These are phyloP conservation scores for Metschnikowia noctiluminum DNA, from an alignment of 805 yeast genomes.

Conservation along the genomic window DNA sequence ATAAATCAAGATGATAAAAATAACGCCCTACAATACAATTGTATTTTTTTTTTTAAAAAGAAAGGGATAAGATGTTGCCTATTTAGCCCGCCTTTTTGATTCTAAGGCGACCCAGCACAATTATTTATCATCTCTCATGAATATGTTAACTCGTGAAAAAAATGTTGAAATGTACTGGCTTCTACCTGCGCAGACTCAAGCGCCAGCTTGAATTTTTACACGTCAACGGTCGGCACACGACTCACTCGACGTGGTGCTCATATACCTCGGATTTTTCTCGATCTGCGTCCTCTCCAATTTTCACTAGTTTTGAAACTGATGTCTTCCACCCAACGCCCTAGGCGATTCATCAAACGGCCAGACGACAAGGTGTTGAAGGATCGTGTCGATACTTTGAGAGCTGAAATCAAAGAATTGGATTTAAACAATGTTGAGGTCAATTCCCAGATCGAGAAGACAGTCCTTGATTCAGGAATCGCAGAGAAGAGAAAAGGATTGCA, in stretches of 20 bases:
- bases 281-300: neutral
- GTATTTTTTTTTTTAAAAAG: too few relatives aligned
- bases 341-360: slow-evolving; percentile 69
- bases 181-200: too few relatives aligned
- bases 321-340: slow-evolving; percentile 26
- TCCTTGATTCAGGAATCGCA: slow-evolving; percentile 29
- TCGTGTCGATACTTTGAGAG: slow-evolving; percentile 50
- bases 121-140: too few relatives aligned
- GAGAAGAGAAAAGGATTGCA: slow-evolving; percentile 35
- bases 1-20: too few relatives aligned
- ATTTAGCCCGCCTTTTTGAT: too few relatives aligned
- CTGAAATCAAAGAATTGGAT: slow-evolving; percentile 63
- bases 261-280: neutral
- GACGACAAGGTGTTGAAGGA: slow-evolving; percentile 64
- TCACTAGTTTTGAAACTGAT: neutral
- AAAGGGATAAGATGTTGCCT: too few relatives aligned
- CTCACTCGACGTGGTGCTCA: neutral
- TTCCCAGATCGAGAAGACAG: slow-evolving; percentile 47
- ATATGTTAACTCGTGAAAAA: too few relatives aligned
- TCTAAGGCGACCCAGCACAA: too few relatives aligned
- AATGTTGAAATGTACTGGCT: too few relatives aligned
- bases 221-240: neutral
- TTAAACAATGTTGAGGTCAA: slow-evolving; percentile 48
- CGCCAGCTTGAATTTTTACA: too few relatives aligned
- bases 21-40: too few relatives aligned